Conservation (phyloP, 371 early-diverging fungal genomes). For the Batkoa obscura region DNA sequence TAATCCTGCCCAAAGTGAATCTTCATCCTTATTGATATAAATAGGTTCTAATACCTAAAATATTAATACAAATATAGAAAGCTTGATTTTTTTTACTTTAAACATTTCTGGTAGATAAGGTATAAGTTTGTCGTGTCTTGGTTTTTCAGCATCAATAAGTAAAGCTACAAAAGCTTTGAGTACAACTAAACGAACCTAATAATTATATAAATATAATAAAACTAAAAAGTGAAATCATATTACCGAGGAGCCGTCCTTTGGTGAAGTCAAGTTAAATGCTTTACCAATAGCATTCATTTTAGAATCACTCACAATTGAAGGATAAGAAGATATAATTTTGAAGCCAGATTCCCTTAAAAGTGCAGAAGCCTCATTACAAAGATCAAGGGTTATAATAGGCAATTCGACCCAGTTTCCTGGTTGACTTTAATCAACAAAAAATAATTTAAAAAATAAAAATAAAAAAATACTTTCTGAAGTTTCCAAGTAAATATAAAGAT, state of each 20-base stretch:
- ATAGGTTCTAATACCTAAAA: conserved; percentile 34
- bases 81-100: conserved; percentile 17
- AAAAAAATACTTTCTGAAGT: conserved; percentile 6
- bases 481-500: conserved; percentile 20
- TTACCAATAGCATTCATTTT: neutral
- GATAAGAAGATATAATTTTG: conserved; percentile 41
- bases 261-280: neutral
- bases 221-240: neutral
- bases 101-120: conserved; percentile 67
- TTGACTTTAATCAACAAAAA: conserved; percentile 15
- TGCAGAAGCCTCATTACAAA: conserved; percentile 45
- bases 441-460: neutral
- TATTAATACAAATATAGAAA: neutral
- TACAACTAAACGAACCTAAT: conserved; percentile 63
- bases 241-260: neutral
- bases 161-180: conserved; percentile 71
- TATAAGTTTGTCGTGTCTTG: conserved; percentile 29
- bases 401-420: conserved; percentile 46
- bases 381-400: conserved; percentile 52
- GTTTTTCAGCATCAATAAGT: conserved; percentile 42
- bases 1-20: conserved; percentile 48
- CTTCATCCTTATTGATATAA: conserved; percentile 41
- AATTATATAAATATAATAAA: neutral
- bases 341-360: conserved; percentile 48
- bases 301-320: neutral